Evolutionary conservation across 768 basidiomycete genomes (phyloP).

Genomic region (Suillus clintonianus): DNA sequence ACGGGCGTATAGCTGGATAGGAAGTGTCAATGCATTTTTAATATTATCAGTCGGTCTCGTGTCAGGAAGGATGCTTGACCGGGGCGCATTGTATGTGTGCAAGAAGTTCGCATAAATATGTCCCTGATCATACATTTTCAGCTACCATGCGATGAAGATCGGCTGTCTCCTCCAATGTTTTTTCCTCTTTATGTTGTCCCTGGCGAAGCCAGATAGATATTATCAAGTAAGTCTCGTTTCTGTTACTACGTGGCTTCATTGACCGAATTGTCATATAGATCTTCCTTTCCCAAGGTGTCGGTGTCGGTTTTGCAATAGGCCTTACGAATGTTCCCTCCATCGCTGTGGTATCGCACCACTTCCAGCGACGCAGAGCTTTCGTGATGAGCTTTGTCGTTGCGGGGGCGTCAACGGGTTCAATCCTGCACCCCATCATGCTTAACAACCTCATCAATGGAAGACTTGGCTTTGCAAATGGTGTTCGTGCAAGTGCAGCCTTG

Average conservation of each 20-base stretch:
- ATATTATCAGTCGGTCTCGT: slow-evolving; percentile 45
- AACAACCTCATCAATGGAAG: slow-evolving; percentile 20
- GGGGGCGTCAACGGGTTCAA: slow-evolving; percentile 35
- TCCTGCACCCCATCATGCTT: slow-evolving; percentile 29
- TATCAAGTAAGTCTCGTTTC: slow-evolving; percentile 31
- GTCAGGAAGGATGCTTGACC: slow-evolving; percentile 52
- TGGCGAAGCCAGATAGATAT: slow-evolving; percentile 38
- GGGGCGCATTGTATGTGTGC: slow-evolving; percentile 47
- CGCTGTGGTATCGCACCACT: slow-evolving; percentile 47
- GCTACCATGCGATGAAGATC: slow-evolving; percentile 44
- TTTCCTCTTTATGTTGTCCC: slow-evolving; percentile 47
- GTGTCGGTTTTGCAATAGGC: slow-evolving; percentile 32
- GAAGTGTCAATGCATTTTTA: slow-evolving; percentile 49
- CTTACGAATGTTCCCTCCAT: slow-evolving; percentile 46
- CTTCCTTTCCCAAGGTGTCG: slow-evolving; percentile 47
- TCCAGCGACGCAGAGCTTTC: slow-evolving; percentile 39
- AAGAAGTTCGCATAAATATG: not conserved
- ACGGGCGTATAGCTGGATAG: slow-evolving; percentile 41
- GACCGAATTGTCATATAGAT: slow-evolving; percentile 35
- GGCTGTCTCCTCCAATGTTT: slow-evolving; percentile 46
- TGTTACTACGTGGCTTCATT: not conserved
- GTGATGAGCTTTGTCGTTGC: slow-evolving; percentile 46
- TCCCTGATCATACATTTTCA: slow-evolving; percentile 13
- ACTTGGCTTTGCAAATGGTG: slow-evolving; percentile 43
- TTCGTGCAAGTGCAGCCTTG: slow-evolving; percentile 46